A percentile compares a stretch with the other conserved stretches of the same genome.
Evolutionary conservation across 805 yeast genomes (phyloP).

Genomic region (Schizosaccharomyces lindneri): DNA sequence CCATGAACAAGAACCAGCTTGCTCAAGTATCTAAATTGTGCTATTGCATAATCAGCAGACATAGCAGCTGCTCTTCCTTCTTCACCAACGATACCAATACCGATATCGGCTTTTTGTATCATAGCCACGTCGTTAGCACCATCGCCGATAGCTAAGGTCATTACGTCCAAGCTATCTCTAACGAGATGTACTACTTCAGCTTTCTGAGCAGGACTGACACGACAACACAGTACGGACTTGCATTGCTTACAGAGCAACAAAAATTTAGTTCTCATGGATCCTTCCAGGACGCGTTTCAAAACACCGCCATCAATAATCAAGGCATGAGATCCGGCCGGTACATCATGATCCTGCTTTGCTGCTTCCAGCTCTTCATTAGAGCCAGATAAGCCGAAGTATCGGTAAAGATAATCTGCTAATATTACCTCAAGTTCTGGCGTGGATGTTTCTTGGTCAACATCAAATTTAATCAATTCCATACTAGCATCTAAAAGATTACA

Average conservation of each 20-base stretch:
- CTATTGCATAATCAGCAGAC: slow-evolving; percentile 66
- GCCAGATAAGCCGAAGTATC: slow-evolving; percentile 24
- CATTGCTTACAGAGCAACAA: slow-evolving; percentile 51
- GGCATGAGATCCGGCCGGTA: slow-evolving; percentile 34
- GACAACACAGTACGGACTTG: slow-evolving; percentile 54
- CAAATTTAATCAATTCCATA: slow-evolving; percentile 42
- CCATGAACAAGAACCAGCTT: slow-evolving; percentile 53
- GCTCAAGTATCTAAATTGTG: slow-evolving; percentile 46
- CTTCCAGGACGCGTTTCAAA: slow-evolving; percentile 21
- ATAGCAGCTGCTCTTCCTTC: slow-evolving; percentile 74
- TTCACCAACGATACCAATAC: slow-evolving; percentile 70
- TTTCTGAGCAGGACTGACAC: slow-evolving; percentile 67
- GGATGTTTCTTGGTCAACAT: slow-evolving; percentile 14
- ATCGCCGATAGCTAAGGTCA: slow-evolving; percentile 64
- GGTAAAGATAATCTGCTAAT: slow-evolving; percentile 24
- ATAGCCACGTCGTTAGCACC: slow-evolving; percentile 75
- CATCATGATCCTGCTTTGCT: slow-evolving; percentile 37
- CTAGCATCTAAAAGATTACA: slow-evolving; percentile 43
- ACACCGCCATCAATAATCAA: slow-evolving; percentile 51
- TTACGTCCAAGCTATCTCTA: slow-evolving; percentile 36
- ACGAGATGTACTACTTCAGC: slow-evolving; percentile 51
- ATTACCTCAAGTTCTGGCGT: slow-evolving; percentile 13
- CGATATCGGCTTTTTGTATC: slow-evolving; percentile 70
- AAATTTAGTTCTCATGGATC: slow-evolving; percentile 26
- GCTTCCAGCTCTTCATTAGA: slow-evolving; percentile 20